Conservation (phyloP, 2,329 filamentous ascomycete species). For the Cryphonectria radicalis region DNA sequence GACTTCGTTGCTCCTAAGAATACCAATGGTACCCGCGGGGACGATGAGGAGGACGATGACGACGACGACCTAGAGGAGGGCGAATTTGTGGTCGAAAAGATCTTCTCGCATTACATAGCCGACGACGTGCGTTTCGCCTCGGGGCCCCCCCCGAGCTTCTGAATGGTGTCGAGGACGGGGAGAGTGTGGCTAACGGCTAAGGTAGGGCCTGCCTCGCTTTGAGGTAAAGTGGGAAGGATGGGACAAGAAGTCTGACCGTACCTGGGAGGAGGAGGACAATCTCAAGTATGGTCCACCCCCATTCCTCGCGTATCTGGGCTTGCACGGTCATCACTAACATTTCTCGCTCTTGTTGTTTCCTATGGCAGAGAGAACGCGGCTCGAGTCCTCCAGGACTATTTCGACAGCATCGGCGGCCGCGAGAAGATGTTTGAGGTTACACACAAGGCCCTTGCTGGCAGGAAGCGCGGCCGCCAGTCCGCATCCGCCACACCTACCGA, state of each 20-base stretch:
- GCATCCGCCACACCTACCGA: constrained; percentile 42
- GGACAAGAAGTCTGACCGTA: constrained; percentile 69
- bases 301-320: background rate
- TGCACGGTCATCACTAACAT: background rate
- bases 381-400: constrained; percentile 68
- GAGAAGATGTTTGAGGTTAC: constrained; percentile 58
- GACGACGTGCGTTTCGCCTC: constrained; percentile 49
- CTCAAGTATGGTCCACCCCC: constrained; percentile 51
- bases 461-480: constrained; percentile 61
- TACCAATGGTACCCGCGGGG: constrained; percentile 25
- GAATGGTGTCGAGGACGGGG: background rate
- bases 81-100: constrained; percentile 72
- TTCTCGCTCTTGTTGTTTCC: constrained; percentile 13
- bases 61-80: constrained; percentile 36
- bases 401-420: constrained; percentile 65
- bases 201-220: constrained; percentile 59
- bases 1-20: constrained; percentile 20
- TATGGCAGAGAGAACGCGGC: constrained; percentile 57
- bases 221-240: constrained; percentile 84
- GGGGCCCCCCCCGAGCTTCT: too few relatives aligned
- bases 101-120: constrained; percentile 67
- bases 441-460: constrained; percentile 53
- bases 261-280: constrained; percentile 81
- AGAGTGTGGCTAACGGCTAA: constrained; percentile 12
- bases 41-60: constrained; percentile 33